Evolutionary conservation across 176 grass and related monocot species (phyloP), one percentile per base, ranked within the genome.

Genomic region (Typha latifolia): DNA sequence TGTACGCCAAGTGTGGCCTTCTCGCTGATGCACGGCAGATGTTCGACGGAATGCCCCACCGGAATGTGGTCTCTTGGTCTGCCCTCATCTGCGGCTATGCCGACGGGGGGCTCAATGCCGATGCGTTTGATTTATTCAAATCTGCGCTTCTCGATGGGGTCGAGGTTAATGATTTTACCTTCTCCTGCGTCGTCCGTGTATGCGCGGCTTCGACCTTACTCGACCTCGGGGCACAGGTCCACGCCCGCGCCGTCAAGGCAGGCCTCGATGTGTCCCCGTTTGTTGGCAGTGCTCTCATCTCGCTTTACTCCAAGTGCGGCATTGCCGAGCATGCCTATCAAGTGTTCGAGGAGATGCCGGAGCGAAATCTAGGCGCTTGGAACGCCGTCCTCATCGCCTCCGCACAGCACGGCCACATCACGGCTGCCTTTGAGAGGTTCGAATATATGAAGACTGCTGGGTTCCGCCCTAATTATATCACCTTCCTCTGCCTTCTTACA

Each of bases 1-100:
- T 87, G 89, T 99, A 99, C 47, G 75, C 83, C 9, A 93, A 93
- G 78, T 87, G 88, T 49, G 69, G 63, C 0, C 84, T 80, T 61
- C 62, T 93, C 1, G 12, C 14, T 0, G 76, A 90, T 24, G 94
- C 94, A 21, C 83, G 64, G 14, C 66, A 64, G 37, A 11, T 90
- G 68, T 99, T 99, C 48, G 83, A 87, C 1, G 80, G 82, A 70
- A 93, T 99, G 94, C 89, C 89, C 0, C 34, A 84, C 32, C 62
- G 86, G 23, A 99, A 99, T 62, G 85, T 99, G n/a, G 94, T 99
- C 43, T 99, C 94, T 16, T 99, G 89, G 94, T 93, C 83, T 1
- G 79, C 89, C 3, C 76, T 99, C 11, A 93, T 97, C 8, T 82
- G 70, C 26, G 89, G 89, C 12, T 87, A 87, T 20, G 69, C 86